These are phyloP conservation scores for Setaria viridis DNA, from an alignment of 202 grass and related monocot species.

Conservation along the genomic window DNA sequence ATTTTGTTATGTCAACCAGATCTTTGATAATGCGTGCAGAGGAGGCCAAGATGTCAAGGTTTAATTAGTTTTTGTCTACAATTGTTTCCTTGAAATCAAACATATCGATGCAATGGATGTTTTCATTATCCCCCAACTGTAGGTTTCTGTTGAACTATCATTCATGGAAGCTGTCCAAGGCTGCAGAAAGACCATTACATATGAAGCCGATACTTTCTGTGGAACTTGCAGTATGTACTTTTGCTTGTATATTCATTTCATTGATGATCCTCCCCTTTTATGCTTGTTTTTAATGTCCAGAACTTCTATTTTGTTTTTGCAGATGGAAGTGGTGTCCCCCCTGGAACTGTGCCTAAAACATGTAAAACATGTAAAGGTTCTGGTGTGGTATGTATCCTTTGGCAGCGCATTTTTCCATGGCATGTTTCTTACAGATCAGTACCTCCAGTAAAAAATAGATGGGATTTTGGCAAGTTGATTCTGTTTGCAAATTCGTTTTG, in stretches of 20 bases:
- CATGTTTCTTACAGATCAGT: slow-evolving; percentile 26
- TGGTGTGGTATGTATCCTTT: slow-evolving; percentile 76
- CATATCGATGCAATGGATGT: slow-evolving; percentile 37
- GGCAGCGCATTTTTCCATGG: slow-evolving; percentile 28
- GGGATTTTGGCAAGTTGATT: not conserved
- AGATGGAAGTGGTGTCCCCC: slow-evolving; percentile 97
- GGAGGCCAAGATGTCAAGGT: slow-evolving; percentile 95
- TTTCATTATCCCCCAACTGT: slow-evolving; percentile 25
- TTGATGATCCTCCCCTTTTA: not conserved
- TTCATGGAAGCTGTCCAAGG: slow-evolving; percentile 99
- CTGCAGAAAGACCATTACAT: slow-evolving; percentile 85
- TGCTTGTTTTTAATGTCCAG: slow-evolving; percentile 1
- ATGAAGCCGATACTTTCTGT: slow-evolving; percentile 80
- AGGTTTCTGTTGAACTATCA: slow-evolving; percentile 90
- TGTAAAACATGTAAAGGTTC: slow-evolving; percentile 91
- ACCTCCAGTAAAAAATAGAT: not conserved
- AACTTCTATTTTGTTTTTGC: slow-evolving; percentile 44
- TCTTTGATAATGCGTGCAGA: slow-evolving; percentile 70
- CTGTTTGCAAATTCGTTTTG: not conserved
- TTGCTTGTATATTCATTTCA: slow-evolving; percentile 31
- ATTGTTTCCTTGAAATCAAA: slow-evolving; percentile 2
- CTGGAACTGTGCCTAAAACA: slow-evolving; percentile 95
- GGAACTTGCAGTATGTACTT: slow-evolving; percentile 84
- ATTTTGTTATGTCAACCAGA: slow-evolving; percentile 61
- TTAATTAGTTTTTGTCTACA: slow-evolving; percentile 32